These are phyloP conservation scores for Phytophthora uliginosa DNA, from an alignment of 352 stramenopile species.

Conservation along the genomic window DNA sequence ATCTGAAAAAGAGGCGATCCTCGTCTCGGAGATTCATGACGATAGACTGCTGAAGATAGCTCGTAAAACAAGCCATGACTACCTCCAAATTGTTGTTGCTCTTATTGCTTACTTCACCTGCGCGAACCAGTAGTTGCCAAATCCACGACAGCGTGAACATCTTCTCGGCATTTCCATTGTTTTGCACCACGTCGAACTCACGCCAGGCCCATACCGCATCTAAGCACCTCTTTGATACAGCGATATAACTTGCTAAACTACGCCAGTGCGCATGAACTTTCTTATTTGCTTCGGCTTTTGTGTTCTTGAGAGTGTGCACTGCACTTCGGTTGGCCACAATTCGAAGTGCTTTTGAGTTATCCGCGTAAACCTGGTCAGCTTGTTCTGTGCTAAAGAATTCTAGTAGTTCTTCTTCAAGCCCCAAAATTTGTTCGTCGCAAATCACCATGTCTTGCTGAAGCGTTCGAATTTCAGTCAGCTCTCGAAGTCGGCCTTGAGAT, in stretches of 20 bases:
- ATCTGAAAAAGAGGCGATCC: constrained; percentile 44
- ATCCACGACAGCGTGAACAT: constrained; percentile 40
- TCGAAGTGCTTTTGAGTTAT: constrained; percentile 62
- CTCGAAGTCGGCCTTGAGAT: constrained; percentile 36
- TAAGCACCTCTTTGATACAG: constrained; percentile 40
- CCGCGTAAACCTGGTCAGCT: constrained; percentile 46
- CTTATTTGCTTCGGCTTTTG: constrained; percentile 41
- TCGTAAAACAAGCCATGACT: constrained; percentile 32
- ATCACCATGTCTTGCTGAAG: constrained; percentile 56
- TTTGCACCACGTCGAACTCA: constrained; percentile 32
- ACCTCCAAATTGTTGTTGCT: constrained; percentile 29
- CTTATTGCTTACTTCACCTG: constrained; percentile 30
- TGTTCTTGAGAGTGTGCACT: constrained; percentile 54
- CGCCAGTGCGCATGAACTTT: constrained; percentile 49
- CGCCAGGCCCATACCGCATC: constrained; percentile 50
- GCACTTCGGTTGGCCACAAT: constrained; percentile 72
- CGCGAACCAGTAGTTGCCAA: constrained; percentile 45
- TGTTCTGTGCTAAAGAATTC: constrained; percentile 65
- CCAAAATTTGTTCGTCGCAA: constrained; percentile 65
- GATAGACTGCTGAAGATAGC: constrained; percentile 25
- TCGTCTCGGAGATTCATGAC: constrained; percentile 43
- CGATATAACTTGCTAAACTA: constrained; percentile 31
- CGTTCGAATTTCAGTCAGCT: constrained; percentile 61
- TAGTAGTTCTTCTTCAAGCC: constrained; percentile 69
- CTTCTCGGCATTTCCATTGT: not conserved